Percentiles rank a stretch among this genome's conserved stretches.
Evolutionary conservation across 257 asterid species (phyloP).

Genomic region (Pogostemon cablin): DNA sequence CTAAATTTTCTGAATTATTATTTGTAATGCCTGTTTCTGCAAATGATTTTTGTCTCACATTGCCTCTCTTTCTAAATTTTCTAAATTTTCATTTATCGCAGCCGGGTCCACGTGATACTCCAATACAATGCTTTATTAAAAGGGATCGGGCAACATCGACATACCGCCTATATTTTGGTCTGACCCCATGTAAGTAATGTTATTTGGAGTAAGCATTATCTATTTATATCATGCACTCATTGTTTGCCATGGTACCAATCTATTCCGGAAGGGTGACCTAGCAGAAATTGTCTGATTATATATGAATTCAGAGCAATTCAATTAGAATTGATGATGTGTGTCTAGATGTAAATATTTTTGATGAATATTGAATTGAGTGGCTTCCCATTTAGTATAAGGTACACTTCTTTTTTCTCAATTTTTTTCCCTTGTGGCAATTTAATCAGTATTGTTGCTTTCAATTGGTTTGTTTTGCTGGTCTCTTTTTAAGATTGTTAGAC

Average conservation of each 20-base stretch:
- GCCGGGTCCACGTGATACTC: slow-evolving; percentile 96
- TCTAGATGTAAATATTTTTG: too few species aligned
- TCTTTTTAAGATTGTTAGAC: not conserved
- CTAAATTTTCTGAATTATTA: not conserved
- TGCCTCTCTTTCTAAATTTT: not conserved
- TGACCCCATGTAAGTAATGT: slow-evolving; percentile 76
- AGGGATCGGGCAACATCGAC: slow-evolving; percentile 79
- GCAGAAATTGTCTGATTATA: not conserved
- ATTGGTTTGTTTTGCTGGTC: not conserved
- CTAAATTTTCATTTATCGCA: slow-evolving; percentile 24
- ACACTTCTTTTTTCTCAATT: not conserved
- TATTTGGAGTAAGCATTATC: not conserved
- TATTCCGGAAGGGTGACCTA: not conserved
- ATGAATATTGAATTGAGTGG: too few species aligned
- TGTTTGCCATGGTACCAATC: not conserved
- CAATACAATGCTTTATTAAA: slow-evolving; percentile 88
- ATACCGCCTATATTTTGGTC: slow-evolving; percentile 75
- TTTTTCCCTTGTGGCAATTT: not conserved
- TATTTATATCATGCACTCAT: not conserved
- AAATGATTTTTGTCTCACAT: slow-evolving; percentile 19
- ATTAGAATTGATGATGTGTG: not conserved
- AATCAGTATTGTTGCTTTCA: not conserved
- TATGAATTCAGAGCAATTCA: not conserved
- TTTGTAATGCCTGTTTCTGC: not conserved
- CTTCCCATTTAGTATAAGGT: too few species aligned